Evolutionary conservation across 371 early-diverging fungal genomes (phyloP).

Genomic region (Lichtheimia hyalospora): DNA sequence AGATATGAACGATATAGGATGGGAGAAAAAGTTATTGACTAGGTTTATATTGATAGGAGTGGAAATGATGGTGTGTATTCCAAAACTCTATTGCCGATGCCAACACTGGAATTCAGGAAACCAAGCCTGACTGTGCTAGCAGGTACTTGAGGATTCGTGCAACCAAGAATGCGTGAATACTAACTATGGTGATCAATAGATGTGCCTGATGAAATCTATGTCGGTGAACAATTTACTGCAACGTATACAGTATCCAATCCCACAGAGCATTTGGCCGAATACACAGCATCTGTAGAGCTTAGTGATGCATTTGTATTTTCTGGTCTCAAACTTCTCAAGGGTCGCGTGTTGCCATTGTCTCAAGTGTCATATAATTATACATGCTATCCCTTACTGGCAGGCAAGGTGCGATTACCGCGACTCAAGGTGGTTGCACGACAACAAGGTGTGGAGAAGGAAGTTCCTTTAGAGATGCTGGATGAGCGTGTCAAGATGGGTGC

Average conservation of each 20-base stretch:
- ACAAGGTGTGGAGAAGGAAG: conserved; percentile 36
- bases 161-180: neutral
- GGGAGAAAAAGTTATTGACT: neutral
- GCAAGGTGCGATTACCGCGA: conserved; percentile 53
- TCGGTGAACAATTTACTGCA: conserved; percentile 63
- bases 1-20: neutral
- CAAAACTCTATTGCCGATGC: conserved; percentile 27
- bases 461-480: conserved; percentile 29
- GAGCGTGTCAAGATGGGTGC: conserved; percentile 22
- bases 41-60: conserved; percentile 10
- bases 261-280: conserved; percentile 53
- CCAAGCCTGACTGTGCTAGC: conserved; percentile 32
- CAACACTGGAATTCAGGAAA: conserved; percentile 32
- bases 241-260: conserved; percentile 65
- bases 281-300: conserved; percentile 59
- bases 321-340: conserved; percentile 62
- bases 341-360: conserved; percentile 59
- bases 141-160: conserved; percentile 24
- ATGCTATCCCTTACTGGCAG: conserved; percentile 50
- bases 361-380: conserved; percentile 34
- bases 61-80: conserved; percentile 19
- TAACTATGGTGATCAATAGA: conserved; percentile 9
- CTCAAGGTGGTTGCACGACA: conserved; percentile 47
- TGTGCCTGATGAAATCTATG: conserved; percentile 51
- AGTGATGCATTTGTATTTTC: conserved; percentile 75